A percentile compares a stretch with the other conserved stretches of the same genome.
Evolutionary conservation across 2,329 filamentous ascomycete species (phyloP).

Genomic region (Cercospora sp.): DNA sequence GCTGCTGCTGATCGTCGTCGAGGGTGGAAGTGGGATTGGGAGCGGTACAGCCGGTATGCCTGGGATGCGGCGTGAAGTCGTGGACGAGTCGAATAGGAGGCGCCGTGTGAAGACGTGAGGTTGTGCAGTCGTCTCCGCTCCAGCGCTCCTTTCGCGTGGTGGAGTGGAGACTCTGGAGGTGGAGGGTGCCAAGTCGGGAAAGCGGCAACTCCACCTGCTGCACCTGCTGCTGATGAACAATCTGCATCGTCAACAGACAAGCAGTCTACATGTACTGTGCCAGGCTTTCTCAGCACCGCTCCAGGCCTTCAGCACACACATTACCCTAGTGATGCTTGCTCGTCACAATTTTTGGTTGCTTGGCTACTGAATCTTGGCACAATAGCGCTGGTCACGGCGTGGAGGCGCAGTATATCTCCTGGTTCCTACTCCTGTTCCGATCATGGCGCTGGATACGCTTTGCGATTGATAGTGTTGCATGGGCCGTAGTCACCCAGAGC

Average conservation of each 20-base stretch:
- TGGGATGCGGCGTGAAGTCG: not conserved
- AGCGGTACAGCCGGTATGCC: not conserved
- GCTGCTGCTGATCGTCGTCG: not conserved
- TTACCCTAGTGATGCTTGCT: not conserved
- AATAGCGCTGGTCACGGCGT: not conserved
- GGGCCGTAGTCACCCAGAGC: not conserved
- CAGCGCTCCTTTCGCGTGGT: not conserved
- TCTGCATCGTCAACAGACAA: not conserved
- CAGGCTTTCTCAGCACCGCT: not conserved
- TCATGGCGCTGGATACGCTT: not conserved
- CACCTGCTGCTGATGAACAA: not conserved
- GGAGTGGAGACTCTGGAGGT: not conserved
- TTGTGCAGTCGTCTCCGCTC: not conserved
- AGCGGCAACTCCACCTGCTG: not conserved
- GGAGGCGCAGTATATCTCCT: not conserved
- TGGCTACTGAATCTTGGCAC: not conserved
- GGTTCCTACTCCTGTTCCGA: not conserved
- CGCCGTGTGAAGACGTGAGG: not conserved
- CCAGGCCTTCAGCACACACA: not conserved
- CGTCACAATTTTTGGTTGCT: not conserved
- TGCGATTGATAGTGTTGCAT: not conserved
- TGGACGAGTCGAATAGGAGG: not conserved
- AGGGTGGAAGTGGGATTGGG: not conserved
- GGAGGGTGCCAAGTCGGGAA: not conserved
- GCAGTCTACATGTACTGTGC: not conserved